phyloP scores from a whole-genome alignment of 75 land plant species.

The Gnetum montanum region DNA sequence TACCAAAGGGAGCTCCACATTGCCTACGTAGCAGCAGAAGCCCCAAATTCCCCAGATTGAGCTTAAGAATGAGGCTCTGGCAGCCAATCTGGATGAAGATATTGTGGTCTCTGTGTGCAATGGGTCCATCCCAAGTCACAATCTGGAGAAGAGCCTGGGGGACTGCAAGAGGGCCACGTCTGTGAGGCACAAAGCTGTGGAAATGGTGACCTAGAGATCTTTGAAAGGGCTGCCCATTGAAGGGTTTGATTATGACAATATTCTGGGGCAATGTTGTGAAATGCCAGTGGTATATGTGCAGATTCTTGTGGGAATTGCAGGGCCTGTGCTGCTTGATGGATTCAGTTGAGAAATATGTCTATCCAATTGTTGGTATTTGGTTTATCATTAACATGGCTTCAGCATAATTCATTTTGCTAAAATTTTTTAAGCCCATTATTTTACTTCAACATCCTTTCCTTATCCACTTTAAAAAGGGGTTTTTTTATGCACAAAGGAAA shows the following conservation, averaged over 20 bases:
- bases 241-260: conserved; percentile 54
- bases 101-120: conserved; percentile 31
- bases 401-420: no score
- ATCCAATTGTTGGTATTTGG: no score
- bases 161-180: conserved; percentile 54
- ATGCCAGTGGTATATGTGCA: conserved; percentile 73
- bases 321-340: conserved; percentile 68
- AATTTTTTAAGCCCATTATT: no score
- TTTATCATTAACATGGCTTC: no score
- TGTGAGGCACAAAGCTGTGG: conserved; percentile 40
- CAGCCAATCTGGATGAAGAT: conserved; percentile 41
- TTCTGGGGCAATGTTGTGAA: conserved; percentile 80
- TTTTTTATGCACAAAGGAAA: no score
- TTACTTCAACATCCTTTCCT: no score
- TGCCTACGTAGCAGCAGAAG: neutral
- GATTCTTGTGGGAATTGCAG: conserved; percentile 72
- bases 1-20: neutral
- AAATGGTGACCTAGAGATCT: conserved; percentile 36
- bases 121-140: conserved; percentile 41
- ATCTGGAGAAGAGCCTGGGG: conserved; percentile 53
- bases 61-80: neutral
- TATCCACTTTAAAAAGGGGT: no score
- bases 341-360: no score
- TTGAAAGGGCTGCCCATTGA: conserved; percentile 59
- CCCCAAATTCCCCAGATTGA: conserved; percentile 5